Conservation (phyloP, 306 rosid genomes). For the Cicer arietinum region DNA sequence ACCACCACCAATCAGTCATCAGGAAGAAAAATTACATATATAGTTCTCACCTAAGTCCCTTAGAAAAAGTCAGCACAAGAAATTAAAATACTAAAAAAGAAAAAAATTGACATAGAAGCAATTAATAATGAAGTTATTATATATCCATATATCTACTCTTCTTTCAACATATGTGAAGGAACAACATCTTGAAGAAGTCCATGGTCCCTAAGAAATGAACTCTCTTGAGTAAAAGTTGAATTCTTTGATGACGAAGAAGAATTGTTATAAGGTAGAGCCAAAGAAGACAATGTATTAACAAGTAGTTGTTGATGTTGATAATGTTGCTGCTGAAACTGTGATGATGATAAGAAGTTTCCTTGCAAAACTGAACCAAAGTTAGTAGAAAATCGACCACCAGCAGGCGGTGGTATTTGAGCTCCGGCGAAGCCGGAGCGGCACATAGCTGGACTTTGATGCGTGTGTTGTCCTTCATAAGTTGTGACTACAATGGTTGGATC, state of each 20-base stretch:
- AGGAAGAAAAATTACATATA: constrained; percentile 52
- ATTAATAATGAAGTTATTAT: constrained; percentile 29
- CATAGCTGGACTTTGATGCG: constrained; percentile 73
- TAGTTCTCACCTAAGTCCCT: constrained; percentile 45
- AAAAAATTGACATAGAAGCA: constrained; percentile 41
- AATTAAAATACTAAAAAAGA: background rate
- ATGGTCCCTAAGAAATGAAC: constrained; percentile 56
- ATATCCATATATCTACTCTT: constrained; percentile 45
- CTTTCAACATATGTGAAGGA: constrained; percentile 73
- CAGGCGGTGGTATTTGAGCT: constrained; percentile 35
- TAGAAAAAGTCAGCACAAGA: constrained; percentile 48
- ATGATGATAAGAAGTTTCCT: constrained; percentile 44
- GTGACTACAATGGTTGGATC: constrained; percentile 86
- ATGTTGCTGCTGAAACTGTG: constrained; percentile 33
- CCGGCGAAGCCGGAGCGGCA: constrained; percentile 56
- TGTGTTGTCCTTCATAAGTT: constrained; percentile 95
- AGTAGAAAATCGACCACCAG: constrained; percentile 31
- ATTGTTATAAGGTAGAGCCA: constrained; percentile 38
- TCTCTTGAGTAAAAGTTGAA: constrained; percentile 49
- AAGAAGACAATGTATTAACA: constrained; percentile 46
- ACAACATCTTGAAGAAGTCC: constrained; percentile 89
- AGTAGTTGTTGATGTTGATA: constrained; percentile 42
- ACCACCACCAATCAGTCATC: constrained; percentile 53
- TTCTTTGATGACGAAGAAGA: constrained; percentile 41
- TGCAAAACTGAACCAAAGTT: constrained; percentile 44